Percentiles rank a stretch among this genome's conserved stretches.
phyloP scores from a whole-genome alignment of 2,329 filamentous ascomycete genomes.

The Hirsutella rhossiliensis region DNA sequence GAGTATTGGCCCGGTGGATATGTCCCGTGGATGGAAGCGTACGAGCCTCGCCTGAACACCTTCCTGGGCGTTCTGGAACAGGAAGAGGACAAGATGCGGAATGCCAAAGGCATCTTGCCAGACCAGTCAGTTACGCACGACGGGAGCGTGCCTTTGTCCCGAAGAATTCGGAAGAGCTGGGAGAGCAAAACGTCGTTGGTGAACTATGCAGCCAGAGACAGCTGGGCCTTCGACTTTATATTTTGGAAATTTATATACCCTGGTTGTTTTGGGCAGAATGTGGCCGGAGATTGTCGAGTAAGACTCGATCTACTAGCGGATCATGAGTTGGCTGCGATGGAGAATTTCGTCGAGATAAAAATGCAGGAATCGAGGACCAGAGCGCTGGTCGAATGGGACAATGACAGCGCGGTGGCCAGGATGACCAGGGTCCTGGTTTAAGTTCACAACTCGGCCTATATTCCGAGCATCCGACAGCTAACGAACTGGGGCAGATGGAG shows the following conservation, averaged over 20 bases:
- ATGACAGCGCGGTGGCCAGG: slow-evolving; percentile 1
- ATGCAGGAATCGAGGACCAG: not conserved
- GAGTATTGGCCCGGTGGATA: slow-evolving; percentile 20
- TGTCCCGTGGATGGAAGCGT: slow-evolving; percentile 16
- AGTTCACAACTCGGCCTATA: no score
- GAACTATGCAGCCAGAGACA: slow-evolving; percentile 21
- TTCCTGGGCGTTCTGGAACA: slow-evolving; percentile 21
- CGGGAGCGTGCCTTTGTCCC: slow-evolving; percentile 13
- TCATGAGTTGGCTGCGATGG: not conserved
- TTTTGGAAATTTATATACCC: slow-evolving; percentile 23
- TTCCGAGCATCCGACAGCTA: no score
- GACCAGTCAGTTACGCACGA: no score
- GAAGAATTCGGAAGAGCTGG: slow-evolving; percentile 23
- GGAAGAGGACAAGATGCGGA: slow-evolving; percentile 13
- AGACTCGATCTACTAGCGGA: slow-evolving; percentile 8
- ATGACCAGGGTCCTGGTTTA: no score
- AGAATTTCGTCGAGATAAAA: not conserved
- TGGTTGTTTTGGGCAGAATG: slow-evolving; percentile 15
- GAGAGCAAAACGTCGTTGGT: slow-evolving; percentile 18
- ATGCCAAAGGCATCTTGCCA: not conserved
- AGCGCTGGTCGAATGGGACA: not conserved
- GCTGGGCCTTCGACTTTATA: slow-evolving; percentile 23
- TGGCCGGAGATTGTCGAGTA: slow-evolving; percentile 4
- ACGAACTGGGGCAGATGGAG: no score
- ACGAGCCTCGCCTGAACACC: slow-evolving; percentile 17